Evolutionary conservation across 768 basidiomycete species (phyloP), one percentile per base, ranked within the genome.

Genomic region (Hericium alpestre): DNA sequence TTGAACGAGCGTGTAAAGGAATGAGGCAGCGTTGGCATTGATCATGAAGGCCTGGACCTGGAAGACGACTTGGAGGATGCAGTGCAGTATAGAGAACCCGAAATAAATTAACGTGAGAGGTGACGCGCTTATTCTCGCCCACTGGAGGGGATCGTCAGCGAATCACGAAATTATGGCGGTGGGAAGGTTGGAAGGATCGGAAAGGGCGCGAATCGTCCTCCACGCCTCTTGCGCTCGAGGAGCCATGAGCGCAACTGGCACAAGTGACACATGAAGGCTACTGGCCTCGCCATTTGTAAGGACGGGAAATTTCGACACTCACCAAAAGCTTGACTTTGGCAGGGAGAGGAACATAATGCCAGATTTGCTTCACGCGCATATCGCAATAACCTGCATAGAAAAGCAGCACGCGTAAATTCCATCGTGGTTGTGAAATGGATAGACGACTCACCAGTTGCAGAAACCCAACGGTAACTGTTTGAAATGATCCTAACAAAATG

Each of bases 81-180:
- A 87, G 66, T 89, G 84, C 48, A 80, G 51, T 53, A 85, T 56
- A 20, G 87, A 83, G 66, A 89, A 86, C 47, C 75, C 55, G 65
- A 87, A 80, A 68, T 88, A 91, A 64, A 80, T 64, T 59, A 76
- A 72, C 18, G 87, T 84, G 54, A 86, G 73, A 39, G 76, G 76
- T 51, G 87, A 86, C 65, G 83, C 80, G 20, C 85, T 83, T 63
- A 89, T 72, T 56, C 86, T 79, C 56, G 80, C 75, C 83, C 84
- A 86, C 86, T 89, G 65, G 15, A 46, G 22, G 37, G 51, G 23
- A 48, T 40, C 48, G 27, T 54, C 48, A 51, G 49, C 16, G 5
- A 16, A 12, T 16, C 8, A 16, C 7, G 23, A 32, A 25, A 15
- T 46, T 16, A 46, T 20, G 9, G 43, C 8, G 7, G 20, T 15